Base-by-base conservation (phyloP, 805 yeast species). In the Clavispora carvajalis region DNA sequence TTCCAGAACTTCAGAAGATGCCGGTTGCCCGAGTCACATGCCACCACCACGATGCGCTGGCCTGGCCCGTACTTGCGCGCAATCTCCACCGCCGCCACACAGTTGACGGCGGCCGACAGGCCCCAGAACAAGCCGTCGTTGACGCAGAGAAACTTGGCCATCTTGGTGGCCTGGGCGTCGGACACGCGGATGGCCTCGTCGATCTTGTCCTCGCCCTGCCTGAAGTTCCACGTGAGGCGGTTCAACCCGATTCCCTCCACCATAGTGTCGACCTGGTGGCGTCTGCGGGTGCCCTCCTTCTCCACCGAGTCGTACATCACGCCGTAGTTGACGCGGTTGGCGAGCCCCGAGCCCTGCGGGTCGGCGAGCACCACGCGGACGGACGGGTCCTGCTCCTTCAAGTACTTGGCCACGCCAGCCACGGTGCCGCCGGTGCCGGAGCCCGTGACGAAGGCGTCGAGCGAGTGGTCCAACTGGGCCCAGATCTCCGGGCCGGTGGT, bases 401-500 rank as follows among this genome's bases (percentile, higher is more conserved):
- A 40, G 41, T 45, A 58, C 36, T 40, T 46, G 7, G 56, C 40
- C 10, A 58, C 62, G 2, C 62, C 62, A 0, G 59, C 51, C 9
- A 58, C 57, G 37, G 62, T 58, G 17, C 62, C 62, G 38, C 93
- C 99, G 0, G 99, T 91, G 9, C 99, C 99, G 24, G 95, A 85
- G 0, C 98, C 98, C 2, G 91, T 76, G 31, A 93, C 80, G 58
- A 91, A 89, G 36, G 72, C 80, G 57, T 88, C 95, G 7, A 91
- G 53, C 1, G 65, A 47, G 11, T 80, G 80, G 8, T 74, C 66
- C 67, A 82, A 71, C 57, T 93, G 98, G 16, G 61, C 46, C 69
- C 75, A 84, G n/a, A 91, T 86, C 55, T 91, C 99, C 1, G 98
- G 97, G 0, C 95, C 98, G 0, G 99, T 91, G 1, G 89, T 75